Conservation (phyloP, 306 rosid genomes). For the Corylus americana region DNA sequence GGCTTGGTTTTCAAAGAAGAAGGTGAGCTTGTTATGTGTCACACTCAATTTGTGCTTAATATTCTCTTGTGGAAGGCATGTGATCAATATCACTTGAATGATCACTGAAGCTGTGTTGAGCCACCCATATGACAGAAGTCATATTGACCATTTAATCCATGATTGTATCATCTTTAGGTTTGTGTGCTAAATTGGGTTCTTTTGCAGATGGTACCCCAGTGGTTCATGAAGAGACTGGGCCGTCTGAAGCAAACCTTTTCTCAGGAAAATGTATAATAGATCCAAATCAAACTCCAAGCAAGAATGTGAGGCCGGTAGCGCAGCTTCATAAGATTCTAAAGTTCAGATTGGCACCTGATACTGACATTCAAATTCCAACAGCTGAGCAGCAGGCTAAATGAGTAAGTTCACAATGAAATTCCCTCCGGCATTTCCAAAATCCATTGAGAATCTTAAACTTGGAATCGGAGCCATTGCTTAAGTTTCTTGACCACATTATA, state of each 20-base stretch:
- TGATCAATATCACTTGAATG: conserved; percentile 14
- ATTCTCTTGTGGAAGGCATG: conserved; percentile 1
- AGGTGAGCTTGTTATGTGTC: conserved; percentile 34
- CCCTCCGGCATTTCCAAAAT: neutral
- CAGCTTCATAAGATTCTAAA: conserved; percentile 62
- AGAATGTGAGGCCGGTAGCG: conserved; percentile 60
- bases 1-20: conserved; percentile 67
- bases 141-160: neutral
- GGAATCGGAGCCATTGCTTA: neutral
- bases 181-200: conserved; percentile 5
- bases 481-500: neutral
- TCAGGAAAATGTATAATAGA: conserved; percentile 59
- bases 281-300: conserved; percentile 53
- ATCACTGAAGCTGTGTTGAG: conserved; percentile 1
- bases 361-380: conserved; percentile 31
- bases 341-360: conserved; percentile 59
- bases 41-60: neutral
- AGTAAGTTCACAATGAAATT: conserved; percentile 8
- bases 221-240: conserved; percentile 69
- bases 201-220: conserved; percentile 51
- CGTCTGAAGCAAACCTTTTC: conserved; percentile 62
- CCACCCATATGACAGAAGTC: conserved; percentile 1
- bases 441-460: neutral
- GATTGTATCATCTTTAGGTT: neutral
- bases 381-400: conserved; percentile 31